Conservation (phyloP, 768 basidiomycete species). For the Punctularia strigosozonata region DNA sequence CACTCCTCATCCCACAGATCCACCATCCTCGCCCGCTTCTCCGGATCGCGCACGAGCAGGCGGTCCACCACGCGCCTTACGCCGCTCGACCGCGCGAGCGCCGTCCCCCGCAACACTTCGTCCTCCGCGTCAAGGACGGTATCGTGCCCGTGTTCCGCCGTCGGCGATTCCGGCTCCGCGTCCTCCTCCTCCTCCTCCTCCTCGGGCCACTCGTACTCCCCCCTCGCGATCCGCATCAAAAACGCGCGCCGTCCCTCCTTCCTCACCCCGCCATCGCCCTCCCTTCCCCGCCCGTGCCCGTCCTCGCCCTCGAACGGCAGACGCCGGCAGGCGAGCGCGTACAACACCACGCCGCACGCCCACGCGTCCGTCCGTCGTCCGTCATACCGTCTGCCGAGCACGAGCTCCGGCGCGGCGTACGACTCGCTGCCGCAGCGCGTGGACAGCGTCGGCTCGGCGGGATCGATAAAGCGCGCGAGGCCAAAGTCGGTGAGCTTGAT, state of each 20-base stretch:
- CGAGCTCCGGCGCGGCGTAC: constrained; percentile 74
- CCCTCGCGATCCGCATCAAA: constrained; percentile 72
- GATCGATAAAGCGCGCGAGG: constrained; percentile 74
- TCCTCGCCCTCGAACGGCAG: constrained; percentile 54
- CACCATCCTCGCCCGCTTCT: constrained; percentile 44
- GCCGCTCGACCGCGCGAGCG: constrained; percentile 27
- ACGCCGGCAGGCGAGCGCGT: constrained; percentile 55
- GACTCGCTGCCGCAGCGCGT: constrained; percentile 85
- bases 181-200: constrained; percentile 8
- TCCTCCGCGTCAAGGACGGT: background rate
- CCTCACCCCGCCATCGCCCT: constrained; percentile 18
- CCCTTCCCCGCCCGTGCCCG: constrained; percentile 10
- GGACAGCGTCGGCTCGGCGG: constrained; percentile 44
- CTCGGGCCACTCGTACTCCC: constrained; percentile 66
- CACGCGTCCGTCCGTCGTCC: constrained; percentile 80
- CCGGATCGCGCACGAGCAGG: constrained; percentile 61
- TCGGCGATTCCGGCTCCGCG: constrained; percentile 7
- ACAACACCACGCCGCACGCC: constrained; percentile 85
- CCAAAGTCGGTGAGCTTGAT: constrained; percentile 87
- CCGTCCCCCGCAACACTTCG: constrained; percentile 19
- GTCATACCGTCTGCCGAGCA: constrained; percentile 60
- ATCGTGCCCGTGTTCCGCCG: too few relatives aligned
- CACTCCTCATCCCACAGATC: constrained; percentile 50
- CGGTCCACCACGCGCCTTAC: constrained; percentile 43
- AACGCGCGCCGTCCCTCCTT: constrained; percentile 35